phyloP scores from a whole-genome alignment of 2,329 filamentous ascomycete species.

The Monosporascus sp. region DNA sequence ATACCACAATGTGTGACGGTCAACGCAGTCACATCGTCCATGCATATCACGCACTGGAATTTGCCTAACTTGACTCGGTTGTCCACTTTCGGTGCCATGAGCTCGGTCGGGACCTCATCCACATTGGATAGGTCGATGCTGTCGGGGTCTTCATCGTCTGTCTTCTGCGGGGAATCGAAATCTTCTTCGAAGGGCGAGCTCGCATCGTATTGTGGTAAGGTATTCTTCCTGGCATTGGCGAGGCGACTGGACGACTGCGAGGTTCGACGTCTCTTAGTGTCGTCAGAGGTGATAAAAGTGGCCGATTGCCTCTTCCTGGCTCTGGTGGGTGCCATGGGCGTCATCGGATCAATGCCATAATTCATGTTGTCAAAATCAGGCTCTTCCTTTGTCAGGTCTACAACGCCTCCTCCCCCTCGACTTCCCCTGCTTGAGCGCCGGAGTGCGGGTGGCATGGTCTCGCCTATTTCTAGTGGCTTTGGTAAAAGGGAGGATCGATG shows the following conservation, averaged over 20 bases:
- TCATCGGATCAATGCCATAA: constrained; percentile 15
- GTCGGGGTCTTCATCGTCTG: constrained; percentile 17
- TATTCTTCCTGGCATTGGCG: constrained; percentile 19
- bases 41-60: constrained; percentile 63
- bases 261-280: constrained; percentile 15
- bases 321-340: constrained; percentile 15
- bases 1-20: constrained; percentile 64
- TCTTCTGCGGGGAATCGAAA: constrained; percentile 1
- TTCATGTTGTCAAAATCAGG: constrained; percentile 9
- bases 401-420: constrained; percentile 11
- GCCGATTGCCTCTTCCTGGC: constrained; percentile 13
- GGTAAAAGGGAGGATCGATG: constrained; percentile 7
- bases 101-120: constrained; percentile 37
- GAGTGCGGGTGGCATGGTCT: constrained; percentile 14
- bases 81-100: constrained; percentile 40
- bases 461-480: constrained; percentile 11
- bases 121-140: constrained; percentile 37
- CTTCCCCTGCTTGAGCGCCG: constrained; percentile 9
- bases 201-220: constrained; percentile 20
- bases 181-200: constrained; percentile 23
- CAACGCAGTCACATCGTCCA: constrained; percentile 53
- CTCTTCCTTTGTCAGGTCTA: constrained; percentile 22
- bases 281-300: constrained; percentile 1
- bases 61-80: constrained; percentile 46
- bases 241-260: constrained; percentile 13